Conservation (phyloP, 352 stramenopile genomes). For the Sclerospora graminicola region DNA sequence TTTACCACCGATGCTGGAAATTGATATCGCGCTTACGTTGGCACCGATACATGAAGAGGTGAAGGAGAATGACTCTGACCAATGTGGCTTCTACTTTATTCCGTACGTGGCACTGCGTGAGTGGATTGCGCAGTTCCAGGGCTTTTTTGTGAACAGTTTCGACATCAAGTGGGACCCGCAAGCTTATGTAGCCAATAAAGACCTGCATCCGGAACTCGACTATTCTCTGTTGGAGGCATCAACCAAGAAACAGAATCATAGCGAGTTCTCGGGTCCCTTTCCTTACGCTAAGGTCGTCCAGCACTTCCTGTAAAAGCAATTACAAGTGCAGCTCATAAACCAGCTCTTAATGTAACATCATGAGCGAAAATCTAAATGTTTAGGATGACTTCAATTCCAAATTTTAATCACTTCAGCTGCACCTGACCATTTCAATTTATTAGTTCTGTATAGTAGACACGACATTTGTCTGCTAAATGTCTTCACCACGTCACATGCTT, state of each 20-base stretch:
- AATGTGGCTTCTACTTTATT: constrained; percentile 79
- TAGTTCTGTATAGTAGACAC: too few species aligned
- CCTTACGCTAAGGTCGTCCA: constrained; percentile 55
- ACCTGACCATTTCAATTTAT: constrained; percentile 11
- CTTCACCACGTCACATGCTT: constrained; percentile 22
- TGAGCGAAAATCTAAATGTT: too few species aligned
- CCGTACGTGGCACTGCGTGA: constrained; percentile 63
- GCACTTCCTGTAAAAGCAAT: constrained; percentile 24
- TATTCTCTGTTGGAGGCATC: constrained; percentile 55
- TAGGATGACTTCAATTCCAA: background rate
- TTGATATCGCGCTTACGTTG: constrained; percentile 51
- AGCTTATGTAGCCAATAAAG: constrained; percentile 54
- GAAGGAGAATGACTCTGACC: constrained; percentile 65
- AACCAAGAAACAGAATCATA: constrained; percentile 62
- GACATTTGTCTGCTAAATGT: too few species aligned
- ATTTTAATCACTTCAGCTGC: background rate
- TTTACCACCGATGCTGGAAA: constrained; percentile 64
- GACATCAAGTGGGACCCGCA: constrained; percentile 61
- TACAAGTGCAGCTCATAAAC: background rate
- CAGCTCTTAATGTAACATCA: background rate
- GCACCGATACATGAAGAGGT: constrained; percentile 39
- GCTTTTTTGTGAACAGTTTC: constrained; percentile 79
- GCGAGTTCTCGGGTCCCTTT: constrained; percentile 61
- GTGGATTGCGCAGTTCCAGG: constrained; percentile 72
- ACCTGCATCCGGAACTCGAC: constrained; percentile 37